phyloP scores from a whole-genome alignment of 805 yeast species.

The Teunomyces kruisii region DNA sequence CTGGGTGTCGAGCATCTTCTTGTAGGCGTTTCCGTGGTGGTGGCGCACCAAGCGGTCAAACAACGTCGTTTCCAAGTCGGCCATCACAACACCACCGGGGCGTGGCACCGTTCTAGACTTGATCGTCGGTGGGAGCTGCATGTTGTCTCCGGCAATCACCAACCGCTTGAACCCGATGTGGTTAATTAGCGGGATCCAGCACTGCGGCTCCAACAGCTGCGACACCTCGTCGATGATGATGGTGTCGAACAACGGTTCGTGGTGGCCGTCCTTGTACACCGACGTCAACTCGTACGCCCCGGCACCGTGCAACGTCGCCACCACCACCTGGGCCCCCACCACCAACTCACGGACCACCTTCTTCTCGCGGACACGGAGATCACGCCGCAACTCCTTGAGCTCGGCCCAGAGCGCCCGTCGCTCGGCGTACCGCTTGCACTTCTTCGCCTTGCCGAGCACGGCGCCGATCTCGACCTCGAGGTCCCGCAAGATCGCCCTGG shows the following conservation, averaged over 20 bases:
- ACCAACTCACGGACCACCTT: conserved; percentile 62
- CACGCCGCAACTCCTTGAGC: conserved; percentile 67
- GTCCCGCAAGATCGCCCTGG: conserved; percentile 55
- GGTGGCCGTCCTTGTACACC: conserved; percentile 38
- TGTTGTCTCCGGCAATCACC: conserved; percentile 89
- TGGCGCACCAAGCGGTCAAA: conserved; percentile 71
- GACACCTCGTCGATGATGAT: conserved; percentile 94
- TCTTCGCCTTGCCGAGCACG: conserved; percentile 56
- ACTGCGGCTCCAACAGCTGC: conserved; percentile 90
- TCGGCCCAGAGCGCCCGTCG: conserved; percentile 67
- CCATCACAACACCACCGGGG: conserved; percentile 7
- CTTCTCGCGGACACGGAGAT: conserved; percentile 63
- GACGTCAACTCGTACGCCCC: conserved; percentile 69
- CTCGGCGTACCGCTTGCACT: conserved; percentile 62
- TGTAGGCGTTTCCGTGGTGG: conserved; percentile 44
- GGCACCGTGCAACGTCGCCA: conserved; percentile 86
- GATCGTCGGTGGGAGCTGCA: conserved; percentile 89
- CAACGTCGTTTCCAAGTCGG: conserved; percentile 58
- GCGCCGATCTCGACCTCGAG: conserved; percentile 69
- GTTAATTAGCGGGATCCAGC: conserved; percentile 87
- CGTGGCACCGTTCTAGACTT: conserved; percentile 52
- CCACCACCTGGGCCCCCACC: conserved; percentile 59
- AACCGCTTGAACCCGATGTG: conserved; percentile 58
- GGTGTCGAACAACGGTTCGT: conserved; percentile 59
- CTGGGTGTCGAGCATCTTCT: conserved; percentile 67